These are phyloP conservation scores for Penicillium odoratum DNA, from an alignment of 495 filamentous ascomycete genomes.

Conservation along the genomic window DNA sequence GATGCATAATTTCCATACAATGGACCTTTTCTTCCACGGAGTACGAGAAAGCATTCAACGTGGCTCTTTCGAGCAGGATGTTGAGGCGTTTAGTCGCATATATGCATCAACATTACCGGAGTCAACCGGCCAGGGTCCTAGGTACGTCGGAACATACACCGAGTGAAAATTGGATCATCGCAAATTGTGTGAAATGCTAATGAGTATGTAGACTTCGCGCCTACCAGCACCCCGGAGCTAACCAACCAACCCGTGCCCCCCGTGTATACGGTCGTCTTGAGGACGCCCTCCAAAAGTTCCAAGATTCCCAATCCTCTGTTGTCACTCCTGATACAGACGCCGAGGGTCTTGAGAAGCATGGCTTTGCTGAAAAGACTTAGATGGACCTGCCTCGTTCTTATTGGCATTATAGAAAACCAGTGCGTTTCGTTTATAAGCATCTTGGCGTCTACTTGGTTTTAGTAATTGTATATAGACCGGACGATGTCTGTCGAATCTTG, in stretches of 20 bases:
- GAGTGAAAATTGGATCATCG: neutral
- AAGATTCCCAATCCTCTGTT: constrained; percentile 50
- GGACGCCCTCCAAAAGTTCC: constrained; percentile 48
- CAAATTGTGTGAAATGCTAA: constrained; percentile 4
- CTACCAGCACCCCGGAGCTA: constrained; percentile 76
- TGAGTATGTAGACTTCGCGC: constrained; percentile 61
- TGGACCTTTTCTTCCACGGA: constrained; percentile 70
- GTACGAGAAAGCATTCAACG: constrained; percentile 61
- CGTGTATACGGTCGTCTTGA: constrained; percentile 61
- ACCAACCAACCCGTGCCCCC: constrained; percentile 65
- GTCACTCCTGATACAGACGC: constrained; percentile 51
- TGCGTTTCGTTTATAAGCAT: constrained; percentile 13
- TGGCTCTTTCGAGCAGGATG: constrained; percentile 63
- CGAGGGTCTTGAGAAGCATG: constrained; percentile 56
- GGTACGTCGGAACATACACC: constrained; percentile 44
- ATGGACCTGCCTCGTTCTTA: neutral
- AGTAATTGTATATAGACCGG: neutral
- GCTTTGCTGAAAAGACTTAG: constrained; percentile 57
- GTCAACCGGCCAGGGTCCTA: constrained; percentile 73
- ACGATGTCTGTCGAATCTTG: no score
- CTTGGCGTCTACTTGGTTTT: constrained; percentile 9
- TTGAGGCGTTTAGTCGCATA: constrained; percentile 50
- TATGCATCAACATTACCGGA: constrained; percentile 72
- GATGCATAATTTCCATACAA: constrained; percentile 77
- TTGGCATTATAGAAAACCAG: neutral